Evolutionary conservation across 202 grass and related monocot genomes (phyloP), one percentile per base, ranked within the genome.

Genomic region (Carex sylvatica): DNA sequence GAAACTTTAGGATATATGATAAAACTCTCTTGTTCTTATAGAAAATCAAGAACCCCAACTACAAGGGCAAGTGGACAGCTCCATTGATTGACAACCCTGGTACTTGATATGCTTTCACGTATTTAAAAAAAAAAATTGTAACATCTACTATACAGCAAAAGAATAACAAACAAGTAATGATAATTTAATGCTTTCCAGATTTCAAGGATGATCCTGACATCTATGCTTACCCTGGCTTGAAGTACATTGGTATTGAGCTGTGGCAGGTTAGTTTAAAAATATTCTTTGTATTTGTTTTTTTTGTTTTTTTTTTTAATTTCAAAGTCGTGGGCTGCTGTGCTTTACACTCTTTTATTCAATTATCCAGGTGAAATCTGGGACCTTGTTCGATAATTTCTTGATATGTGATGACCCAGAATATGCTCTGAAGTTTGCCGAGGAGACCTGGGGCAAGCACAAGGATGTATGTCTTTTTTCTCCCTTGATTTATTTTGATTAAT

Each of bases 1-100:
- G 22, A 46, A 11, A 60, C 70, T 44, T 88, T 64, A 87, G 9
- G 14, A 79, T 35, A 2, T 71, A 24, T 88, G 8, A 49, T 64
- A n/a, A 77, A 9, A 10, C 24, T 77, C 53, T 33, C 40, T 60
- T 79, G 18, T 8, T 75, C 14, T 84, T 24, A 18, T 78, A 98
- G 95, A 93, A 98, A 93, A 98, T 95, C 78, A 95, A 95, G 91
- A 98, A 98, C 84, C 95, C 95, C 23, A 88, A 87, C 83, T 98
- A 93, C 89, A 90, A 95, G 82, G 95, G 95, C n/a, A 95, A 98
- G 83, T 98, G 95, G 92, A 95, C 91, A 89, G 95, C 95, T 73
- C 92, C 92, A 82, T 82, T 98, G 85, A 95, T 98, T 66, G 91
- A 93, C 86, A 98, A 98, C 70, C 95, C 95, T 63, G 91, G 92